Base-by-base conservation (phyloP, 495 filamentous ascomycete species). In the Monascus purpureus region DNA sequence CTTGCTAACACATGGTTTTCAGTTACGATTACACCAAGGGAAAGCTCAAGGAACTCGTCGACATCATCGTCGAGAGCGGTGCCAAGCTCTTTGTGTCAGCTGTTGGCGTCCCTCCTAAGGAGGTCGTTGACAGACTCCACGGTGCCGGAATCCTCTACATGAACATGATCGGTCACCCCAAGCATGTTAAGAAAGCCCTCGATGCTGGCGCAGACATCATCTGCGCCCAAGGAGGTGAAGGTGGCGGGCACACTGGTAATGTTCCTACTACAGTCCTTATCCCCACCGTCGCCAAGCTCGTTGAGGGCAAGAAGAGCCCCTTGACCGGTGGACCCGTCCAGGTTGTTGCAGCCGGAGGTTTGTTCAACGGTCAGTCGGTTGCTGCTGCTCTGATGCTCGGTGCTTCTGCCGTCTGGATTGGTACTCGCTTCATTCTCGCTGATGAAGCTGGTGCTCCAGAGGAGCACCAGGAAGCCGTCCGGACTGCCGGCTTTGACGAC, bases 101-200 rank as follows among this genome's bases (percentile, higher is more conserved):
- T 50, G 82, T 97, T 53, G 90, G 90, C 55, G 80, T 97, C 4
- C 85, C 90, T 16, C 88, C 92, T 33, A 80, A 81, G 52, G 59
- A 70, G 36, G 77, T 94, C 38, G 90, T 97, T 38, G 82, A 96
- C 29, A 75, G 67, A 41, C 75, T 97, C 20, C 90, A 97, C 71
- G 70, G 73, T 40, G 65, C 72, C 48, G 87, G 87, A 33, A 69
- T 97, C 39, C 68, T 93, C 33, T 93, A 88, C 73, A 97, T 97
- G 90, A 97, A 97, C 75, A 97, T 97, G 90, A 92, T 97, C 54
- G 90, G 88, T 35, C 90, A 96, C 72, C 92, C 92, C 41, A 97
- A 97, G 73, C 90, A 97, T 64, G 87, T 94, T 29, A 68, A 77
- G 52, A 96, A 95, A 70, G 80, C 80, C 52, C 67, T 97, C 35